Conservation (phyloP, 2,329 filamentous ascomycete genomes). For the Colletotrichum orbiculare region DNA sequence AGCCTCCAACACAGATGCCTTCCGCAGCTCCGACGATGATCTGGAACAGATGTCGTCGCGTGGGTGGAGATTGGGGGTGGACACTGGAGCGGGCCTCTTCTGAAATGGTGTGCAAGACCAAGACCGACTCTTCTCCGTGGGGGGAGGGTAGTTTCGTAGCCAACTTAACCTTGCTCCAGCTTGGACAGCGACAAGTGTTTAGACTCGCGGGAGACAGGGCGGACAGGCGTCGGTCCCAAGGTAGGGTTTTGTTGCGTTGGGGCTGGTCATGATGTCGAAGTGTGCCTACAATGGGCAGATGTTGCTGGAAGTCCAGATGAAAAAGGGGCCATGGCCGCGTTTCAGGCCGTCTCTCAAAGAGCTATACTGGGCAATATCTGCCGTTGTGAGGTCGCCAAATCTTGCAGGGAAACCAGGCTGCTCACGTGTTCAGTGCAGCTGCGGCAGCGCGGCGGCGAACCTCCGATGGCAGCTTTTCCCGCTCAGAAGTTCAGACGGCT, state of each 20-base stretch:
- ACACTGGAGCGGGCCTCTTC: slow-evolving; percentile 4
- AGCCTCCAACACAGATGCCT: slow-evolving; percentile 14
- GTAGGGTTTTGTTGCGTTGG: slow-evolving; percentile 14
- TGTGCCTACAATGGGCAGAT: slow-evolving; percentile 20
- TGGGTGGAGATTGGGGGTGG: slow-evolving; percentile 8
- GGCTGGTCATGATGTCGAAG: slow-evolving; percentile 7
- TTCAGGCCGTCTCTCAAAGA: slow-evolving; percentile 25
- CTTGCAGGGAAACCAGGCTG: too few species aligned
- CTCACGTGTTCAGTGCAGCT: too few species aligned
- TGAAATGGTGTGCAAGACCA: slow-evolving; percentile 12
- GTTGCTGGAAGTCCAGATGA: slow-evolving; percentile 32
- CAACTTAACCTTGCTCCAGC: neutral
- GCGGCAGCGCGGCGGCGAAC: slow-evolving; percentile 19
- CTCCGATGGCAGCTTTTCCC: slow-evolving; percentile 24
- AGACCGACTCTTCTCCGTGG: slow-evolving; percentile 16
- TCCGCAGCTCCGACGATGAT: slow-evolving; percentile 23
- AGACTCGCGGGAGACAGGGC: slow-evolving; percentile 12
- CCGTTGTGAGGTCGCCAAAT: neutral
- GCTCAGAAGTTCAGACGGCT: slow-evolving; percentile 18
- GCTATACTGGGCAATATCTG: neutral
- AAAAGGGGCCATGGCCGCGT: slow-evolving; percentile 28
- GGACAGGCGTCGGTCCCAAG: slow-evolving; percentile 9
- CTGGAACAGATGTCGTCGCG: slow-evolving; percentile 17
- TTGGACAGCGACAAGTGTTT: slow-evolving; percentile 7
- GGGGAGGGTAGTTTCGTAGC: neutral